phyloP scores from a whole-genome alignment of 331 rosid species.

The Quercus lobata region DNA sequence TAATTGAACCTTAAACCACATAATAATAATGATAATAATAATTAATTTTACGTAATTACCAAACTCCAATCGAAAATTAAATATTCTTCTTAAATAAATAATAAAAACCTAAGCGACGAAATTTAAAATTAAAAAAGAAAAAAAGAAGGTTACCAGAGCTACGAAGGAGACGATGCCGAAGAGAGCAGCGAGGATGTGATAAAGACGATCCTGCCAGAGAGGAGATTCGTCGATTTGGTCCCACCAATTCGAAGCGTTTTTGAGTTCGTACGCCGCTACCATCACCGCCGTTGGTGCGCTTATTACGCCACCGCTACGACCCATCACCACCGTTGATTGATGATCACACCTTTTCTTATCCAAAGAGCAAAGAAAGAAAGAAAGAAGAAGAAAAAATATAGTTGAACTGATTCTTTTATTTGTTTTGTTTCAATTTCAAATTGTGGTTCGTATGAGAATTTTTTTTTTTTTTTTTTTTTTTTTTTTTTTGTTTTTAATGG shows the following conservation, averaged over 20 bases:
- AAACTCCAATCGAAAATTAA: not conserved
- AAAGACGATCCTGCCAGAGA: slow-evolving; percentile 80
- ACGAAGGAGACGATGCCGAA: slow-evolving; percentile 72
- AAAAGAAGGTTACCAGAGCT: slow-evolving; percentile 54
- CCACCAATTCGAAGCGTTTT: slow-evolving; percentile 78
- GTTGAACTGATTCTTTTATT: no score
- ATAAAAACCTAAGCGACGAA: not conserved
- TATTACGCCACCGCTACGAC: slow-evolving; percentile 29
- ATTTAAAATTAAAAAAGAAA: not conserved
- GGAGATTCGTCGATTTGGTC: slow-evolving; percentile 63
- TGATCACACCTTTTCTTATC: no score
- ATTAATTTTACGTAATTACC: not conserved
- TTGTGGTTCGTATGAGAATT: no score
- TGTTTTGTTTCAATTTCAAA: no score
- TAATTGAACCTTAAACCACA: slow-evolving; percentile 65
- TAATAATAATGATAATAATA: not conserved
- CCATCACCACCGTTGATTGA: slow-evolving; percentile 23
- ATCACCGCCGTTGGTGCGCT: slow-evolving; percentile 36
- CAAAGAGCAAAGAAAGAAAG: not conserved
- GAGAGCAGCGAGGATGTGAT: slow-evolving; percentile 68
- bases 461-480: no score
- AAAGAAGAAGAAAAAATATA: no score
- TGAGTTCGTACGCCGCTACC: slow-evolving; percentile 34
- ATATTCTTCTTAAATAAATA: not conserved
- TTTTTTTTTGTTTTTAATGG: no score